Base-by-base conservation (phyloP, 139 green algal species). In the Raphidocelis subcapitata region DNA sequence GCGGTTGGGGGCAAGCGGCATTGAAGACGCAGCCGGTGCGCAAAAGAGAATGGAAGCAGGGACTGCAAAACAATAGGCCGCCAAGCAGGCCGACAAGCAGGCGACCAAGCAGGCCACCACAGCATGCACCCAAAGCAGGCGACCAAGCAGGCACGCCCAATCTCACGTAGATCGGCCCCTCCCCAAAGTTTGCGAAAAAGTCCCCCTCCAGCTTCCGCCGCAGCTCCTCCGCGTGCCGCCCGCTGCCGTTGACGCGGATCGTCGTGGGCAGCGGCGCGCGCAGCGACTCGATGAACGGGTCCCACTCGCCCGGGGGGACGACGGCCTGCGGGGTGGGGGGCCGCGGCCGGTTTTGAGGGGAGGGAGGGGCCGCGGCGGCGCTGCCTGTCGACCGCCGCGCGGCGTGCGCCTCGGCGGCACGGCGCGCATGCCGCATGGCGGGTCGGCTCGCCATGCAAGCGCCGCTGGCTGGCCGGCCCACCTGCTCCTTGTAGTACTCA, bases 171-270 rank as follows among this genome's bases (percentile, higher is more conserved):
- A 91, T 65, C 1, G 74, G 32, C 14, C 65, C 82, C 23, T 77
- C 44, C 10, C 49, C 61, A 46, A 96, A 89, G 28, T 87, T 44
- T 1, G 71, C 67, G 28, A 94, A 85, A 67, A 96, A 94, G 81
- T 95, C 86, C 1, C 35, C 65, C 73, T 93, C 70, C 68, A 97
- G 74, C 73, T 87, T 89, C 56, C 89, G 78, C 16, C 83, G 72
- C 69, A 98, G 81, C 46, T 86, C 77, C 36, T 88, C 79, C 0
- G 94, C 93, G 84, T 94, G 96, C 35, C 85, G 80, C 36, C 92
- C 92, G 36, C 67, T 86, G 73, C 95, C 96, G 77, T 99, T 99
- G 81, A 99, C 99, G 66, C 96, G 88, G 82, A 99, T 99, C 3
- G 93, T 97, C 33, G 92, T 90, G 21, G 96, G 96, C 74, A 99